Evolutionary conservation across 441 rosid species (phyloP).

Genomic region (Geranium incanum): DNA sequence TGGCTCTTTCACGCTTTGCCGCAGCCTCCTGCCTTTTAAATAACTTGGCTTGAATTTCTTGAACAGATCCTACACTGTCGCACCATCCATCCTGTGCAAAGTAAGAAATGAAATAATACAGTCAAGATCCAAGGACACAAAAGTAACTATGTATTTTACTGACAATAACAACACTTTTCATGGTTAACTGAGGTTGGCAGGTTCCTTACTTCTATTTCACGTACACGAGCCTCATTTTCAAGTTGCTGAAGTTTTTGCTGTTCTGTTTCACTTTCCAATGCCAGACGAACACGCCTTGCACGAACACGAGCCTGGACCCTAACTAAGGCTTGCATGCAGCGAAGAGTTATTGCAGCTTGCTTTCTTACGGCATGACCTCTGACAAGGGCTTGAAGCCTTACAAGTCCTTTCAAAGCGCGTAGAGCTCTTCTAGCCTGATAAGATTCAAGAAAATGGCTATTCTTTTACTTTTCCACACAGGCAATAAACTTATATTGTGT

Average conservation of each 20-base stretch:
- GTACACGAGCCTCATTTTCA: slow-evolving; percentile 67
- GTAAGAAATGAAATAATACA: slow-evolving; percentile 20
- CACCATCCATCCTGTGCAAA: slow-evolving; percentile 92
- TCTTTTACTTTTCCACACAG: background rate
- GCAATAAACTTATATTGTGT: background rate
- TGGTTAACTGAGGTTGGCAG: background rate
- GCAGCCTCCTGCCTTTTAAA: slow-evolving; percentile 96
- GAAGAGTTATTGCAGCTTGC: slow-evolving; percentile 98
- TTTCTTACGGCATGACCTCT: slow-evolving; percentile 98
- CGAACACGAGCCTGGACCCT: slow-evolving; percentile 99
- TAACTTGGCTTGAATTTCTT: slow-evolving; percentile 87
- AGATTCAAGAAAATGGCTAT: slow-evolving; percentile 11
- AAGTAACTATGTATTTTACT: too few species aligned
- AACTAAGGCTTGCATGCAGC: slow-evolving; percentile 99
- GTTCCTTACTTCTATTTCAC: slow-evolving; percentile 70
- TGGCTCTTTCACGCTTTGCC: slow-evolving; percentile 97
- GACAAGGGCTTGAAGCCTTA: slow-evolving; percentile 97
- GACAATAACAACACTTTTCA: background rate
- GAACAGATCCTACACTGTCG: slow-evolving; percentile 88
- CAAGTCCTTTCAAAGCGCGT: slow-evolving; percentile 88
- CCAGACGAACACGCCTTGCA: slow-evolving; percentile 90
- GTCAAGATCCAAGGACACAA: background rate
- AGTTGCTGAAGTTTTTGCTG: slow-evolving; percentile 71
- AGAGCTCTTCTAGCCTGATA: slow-evolving; percentile 93
- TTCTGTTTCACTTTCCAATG: slow-evolving; percentile 75